Evolutionary conservation across 345 rosid species (phyloP), one percentile per base, ranked within the genome.

Genomic region (Boechera divaricarpa): DNA sequence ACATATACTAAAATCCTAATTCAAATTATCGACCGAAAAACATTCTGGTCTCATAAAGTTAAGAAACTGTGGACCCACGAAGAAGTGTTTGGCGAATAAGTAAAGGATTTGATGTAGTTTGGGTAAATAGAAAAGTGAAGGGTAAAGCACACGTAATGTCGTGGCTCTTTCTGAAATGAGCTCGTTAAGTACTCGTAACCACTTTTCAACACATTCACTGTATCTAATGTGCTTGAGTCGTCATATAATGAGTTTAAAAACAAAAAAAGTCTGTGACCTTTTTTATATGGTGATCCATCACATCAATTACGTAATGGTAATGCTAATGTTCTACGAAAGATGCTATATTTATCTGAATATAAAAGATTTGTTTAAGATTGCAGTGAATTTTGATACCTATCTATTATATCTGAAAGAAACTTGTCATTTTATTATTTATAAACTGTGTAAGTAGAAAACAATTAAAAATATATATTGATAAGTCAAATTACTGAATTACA

Each of bases 181-280:
- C 4, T 42, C 13, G n/a, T 62, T 61, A 60, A 69, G 33, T 15
- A 69, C n/a, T 54, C 13, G 33, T n/a, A 36, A 33, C 48, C 31
- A 47, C 10, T 69, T 21, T 47, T 42, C 66, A 70, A 70, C 76
- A 70, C 80, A 56, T 77, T 77, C 80, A 70, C 60, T 63, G 76
- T 70, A 77, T 77, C 71, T 63, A 44, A 29, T 8, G 21, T 26
- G 33, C 58, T 38, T 5, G 16, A 48, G 69, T 52, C 63, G 53
- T 75, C 78, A 16, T 35, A 18, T 44, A 26, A 58, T 67, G 61
- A 48, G n/a, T 1, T 56, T 3, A 2, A 21, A 0, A 26, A 1
- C 0, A 9, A 26, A 36, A 21, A 70, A 70, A 55, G 60, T 70
- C 64, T 44, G 38, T 36, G 16, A 77, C 66, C 53, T 76, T 77